phyloP scores from a whole-genome alignment of 1,284 basidiomycete species.

The Ganoderma sinense region DNA sequence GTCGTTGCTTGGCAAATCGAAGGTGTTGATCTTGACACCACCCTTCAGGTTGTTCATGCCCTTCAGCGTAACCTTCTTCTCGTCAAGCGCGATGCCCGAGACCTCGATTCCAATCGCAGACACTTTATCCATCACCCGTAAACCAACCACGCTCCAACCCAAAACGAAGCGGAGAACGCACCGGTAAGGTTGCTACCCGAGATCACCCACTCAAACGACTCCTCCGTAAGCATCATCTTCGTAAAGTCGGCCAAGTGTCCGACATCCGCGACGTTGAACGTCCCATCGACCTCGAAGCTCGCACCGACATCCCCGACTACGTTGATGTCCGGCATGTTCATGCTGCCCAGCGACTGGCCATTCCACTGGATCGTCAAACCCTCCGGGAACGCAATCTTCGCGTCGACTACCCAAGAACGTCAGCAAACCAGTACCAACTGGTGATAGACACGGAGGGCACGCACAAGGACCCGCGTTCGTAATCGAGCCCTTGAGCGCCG shows the following conservation, averaged over 20 bases:
- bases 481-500: conserved; percentile 68
- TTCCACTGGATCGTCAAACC: conserved; percentile 74
- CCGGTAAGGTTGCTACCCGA: conserved; percentile 69
- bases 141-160: background rate
- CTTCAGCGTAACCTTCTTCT: conserved; percentile 72
- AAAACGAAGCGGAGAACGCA: background rate
- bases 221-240: conserved; percentile 67
- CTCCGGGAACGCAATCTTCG: conserved; percentile 68
- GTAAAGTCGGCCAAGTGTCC: conserved; percentile 73
- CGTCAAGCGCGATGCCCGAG: conserved; percentile 58
- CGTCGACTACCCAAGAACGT: conserved; percentile 61
- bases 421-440: background rate
- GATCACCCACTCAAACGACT: conserved; percentile 80
- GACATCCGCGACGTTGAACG: conserved; percentile 69
- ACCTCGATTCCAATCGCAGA: conserved; percentile 69
- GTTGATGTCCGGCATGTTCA: conserved; percentile 68
- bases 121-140: conserved; percentile 32
- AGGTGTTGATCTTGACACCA: conserved; percentile 71
- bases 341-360: conserved; percentile 64
- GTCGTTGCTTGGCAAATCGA: conserved; percentile 79
- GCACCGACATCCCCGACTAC: conserved; percentile 71
- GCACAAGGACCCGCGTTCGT: conserved; percentile 80
- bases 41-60: conserved; percentile 77
- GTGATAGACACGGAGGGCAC: conserved; percentile 31
- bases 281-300: conserved; percentile 59